Base-by-base conservation (phyloP, 1,139 yeast genomes). In the Pichia norvegensis region DNA sequence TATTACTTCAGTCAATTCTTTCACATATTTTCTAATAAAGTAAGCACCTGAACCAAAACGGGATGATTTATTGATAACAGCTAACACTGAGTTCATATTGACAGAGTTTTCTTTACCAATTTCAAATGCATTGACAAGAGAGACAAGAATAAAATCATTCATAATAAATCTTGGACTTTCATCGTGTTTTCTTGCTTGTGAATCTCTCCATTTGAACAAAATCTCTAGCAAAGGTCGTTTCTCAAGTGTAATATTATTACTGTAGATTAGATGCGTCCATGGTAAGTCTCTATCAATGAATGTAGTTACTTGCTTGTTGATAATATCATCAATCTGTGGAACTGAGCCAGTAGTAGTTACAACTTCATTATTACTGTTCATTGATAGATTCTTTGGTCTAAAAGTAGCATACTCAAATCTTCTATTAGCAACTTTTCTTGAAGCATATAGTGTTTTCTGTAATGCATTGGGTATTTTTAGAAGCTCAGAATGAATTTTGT, bases 151-250 rank as follows among this genome's bases (percentile, higher is more conserved):
- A 57, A 84, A 95, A 59, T 87, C 88, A 4, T 95, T 79, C 92
- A 90, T 82, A 9, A 92, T 69, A 57, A 69, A 92, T 52, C 95
- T 70, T 1, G 83, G 79, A 2, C 95, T 85, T 63, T 94, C 99
- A 60, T 94, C 99, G 42, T 76, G 73, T 39, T 68, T 58, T 50
- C 95, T 73, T 1, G 97, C 97, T 35, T 74, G 59, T 2, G 55
- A 48, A 60, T 94, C 97, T 61, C 98, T 76, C 97, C 97, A 92
- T 36, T 76, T 72, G 57, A 76, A 86, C 23, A 94, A 67, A 1
- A 69, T 77, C 49, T 73, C 77, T 14, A 87, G 72, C 14, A 86
- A 63, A 0, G 75, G 75, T 44, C 74, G 73, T 50, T 77, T 81
- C 37, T 73, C 69, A 2, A 64, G 57, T 2, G 82, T 79, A 6